Evolutionary conservation across 78 protist species (phyloP).

Genomic region (Creolimax fragrantissima): DNA sequence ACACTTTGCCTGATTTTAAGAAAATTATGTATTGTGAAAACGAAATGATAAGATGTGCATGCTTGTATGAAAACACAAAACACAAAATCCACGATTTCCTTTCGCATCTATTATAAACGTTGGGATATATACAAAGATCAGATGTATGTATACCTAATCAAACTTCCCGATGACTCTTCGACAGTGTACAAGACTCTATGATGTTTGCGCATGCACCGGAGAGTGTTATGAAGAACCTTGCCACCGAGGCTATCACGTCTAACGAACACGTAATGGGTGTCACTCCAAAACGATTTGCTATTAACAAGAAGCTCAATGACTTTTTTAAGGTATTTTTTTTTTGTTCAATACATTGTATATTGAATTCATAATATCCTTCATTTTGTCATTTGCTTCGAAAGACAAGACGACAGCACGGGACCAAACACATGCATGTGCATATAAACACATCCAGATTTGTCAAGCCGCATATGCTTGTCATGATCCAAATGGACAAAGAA

Average conservation of each 20-base stretch:
- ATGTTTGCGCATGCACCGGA: background rate
- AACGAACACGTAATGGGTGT: background rate
- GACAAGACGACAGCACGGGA: background rate
- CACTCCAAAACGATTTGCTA: background rate
- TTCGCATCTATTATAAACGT: too few relatives aligned
- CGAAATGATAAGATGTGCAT: too few relatives aligned
- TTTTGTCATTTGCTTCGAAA: too few relatives aligned
- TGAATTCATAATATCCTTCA: too few relatives aligned
- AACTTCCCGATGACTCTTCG: too few relatives aligned
- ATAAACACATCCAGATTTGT: background rate
- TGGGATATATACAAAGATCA: too few relatives aligned
- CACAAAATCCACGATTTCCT: too few relatives aligned
- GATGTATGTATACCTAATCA: too few relatives aligned
- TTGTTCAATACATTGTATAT: too few relatives aligned
- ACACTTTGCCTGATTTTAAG: too few relatives aligned
- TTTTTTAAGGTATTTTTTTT: background rate
- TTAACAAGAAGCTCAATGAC: background rate
- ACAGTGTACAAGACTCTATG: background rate
- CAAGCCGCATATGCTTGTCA: background rate
- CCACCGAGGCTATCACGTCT: background rate
- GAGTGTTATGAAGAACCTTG: background rate
- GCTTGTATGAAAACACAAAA: too few relatives aligned
- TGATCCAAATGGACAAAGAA: background rate
- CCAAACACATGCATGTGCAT: background rate
- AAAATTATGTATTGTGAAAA: too few relatives aligned